Base-by-base conservation (phyloP, 169 alveolate genomes). In the Babesia divergens region DNA sequence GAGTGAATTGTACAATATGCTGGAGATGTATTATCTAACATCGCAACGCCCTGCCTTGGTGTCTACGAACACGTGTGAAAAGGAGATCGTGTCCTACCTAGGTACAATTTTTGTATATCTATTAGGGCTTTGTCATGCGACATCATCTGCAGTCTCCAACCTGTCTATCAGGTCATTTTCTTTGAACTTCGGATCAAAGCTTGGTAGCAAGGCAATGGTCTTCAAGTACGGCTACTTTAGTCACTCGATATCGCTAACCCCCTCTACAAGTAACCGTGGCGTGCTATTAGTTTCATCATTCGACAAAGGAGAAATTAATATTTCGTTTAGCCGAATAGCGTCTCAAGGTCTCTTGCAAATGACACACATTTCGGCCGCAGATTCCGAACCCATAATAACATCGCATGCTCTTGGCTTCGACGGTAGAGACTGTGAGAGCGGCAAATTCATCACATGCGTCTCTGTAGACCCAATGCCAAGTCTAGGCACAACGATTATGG, bases 161-260 rank as follows among this genome's bases (percentile, higher is more conserved):
- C 34, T 20, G 26, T 43, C 72, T 14, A 62, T 62, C 59, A 59
- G 50, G 31, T 18, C 40, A 3, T 13, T 44, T 6, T 29, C 59
- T 49, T 24, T 44, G 29, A 49, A 47, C 28, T n/a, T 4, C 3
- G 6, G 26, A 1, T 16, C 29, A 2, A 16, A 31, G 24, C 77
- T 54, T 0, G 56, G 77, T 11, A 66, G 53, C 56, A 51, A 54
- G 66, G n/a, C 52, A 13, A 66, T 66, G 65, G 77, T 66, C 13
- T 52, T 66, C 54, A 66, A 34, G 44, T 66, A 66, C 62, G 65
- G 77, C 14, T 66, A 20, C 77, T 66, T 66, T 34, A 52, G 42
- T 13, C 65, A 66, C 44, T 40, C 52, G 22, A 37, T 66, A 55
- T 29, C 60, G 34, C 20, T 66, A 14, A 34, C 28, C 0, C 44